Base-by-base conservation (phyloP, 169 alveolate species). In the Cryptosporidium sp. region DNA sequence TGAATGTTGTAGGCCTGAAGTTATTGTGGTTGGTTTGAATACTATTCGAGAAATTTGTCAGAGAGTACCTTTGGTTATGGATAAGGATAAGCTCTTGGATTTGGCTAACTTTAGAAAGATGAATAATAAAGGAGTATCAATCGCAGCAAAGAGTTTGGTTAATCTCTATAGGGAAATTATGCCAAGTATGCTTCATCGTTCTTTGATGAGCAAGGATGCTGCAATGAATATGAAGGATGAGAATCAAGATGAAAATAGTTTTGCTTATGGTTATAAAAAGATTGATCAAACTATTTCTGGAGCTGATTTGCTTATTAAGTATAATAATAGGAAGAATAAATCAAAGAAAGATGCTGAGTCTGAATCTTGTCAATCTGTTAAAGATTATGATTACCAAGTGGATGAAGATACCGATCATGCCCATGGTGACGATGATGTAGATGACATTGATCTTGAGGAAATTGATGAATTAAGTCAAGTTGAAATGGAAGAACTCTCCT, bases 61-160 rank as follows among this genome's bases (percentile, higher is more conserved):
- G 73, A 93, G 98, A 86, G 93, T 94, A 86, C 97, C 98, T 2
- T 72, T 89, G 68, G 94, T 95, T 18, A 75, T 96, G 75, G 92
- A 91, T 71, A 91, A 94, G 84, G 95, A 93, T 29, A 84, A 93
- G 48, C 86, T 94, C 35, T 87, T 92, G 7, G 92, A 95, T 73
- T 61, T 96, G 37, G 87, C 89, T 14, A 93, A 93, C 39, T 96
- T 95, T 89, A 94, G 94, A 52, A 85, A 85, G 18, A 93, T 94
- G 91, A 94, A 93, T 70, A 95, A 96, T 69, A 94, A 95, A 62
- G 93, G 97, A 26, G 97, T 96, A 1, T 86, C 96, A 23, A 93
- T 92, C 69, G 97, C 98, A 42, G 96, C 97, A 8, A 93, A 93
- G 69, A 80, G 96, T 16, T 92, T 96, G 21, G 91, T 96, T 4